Conservation (phyloP, 1,284 basidiomycete species). For the Ganoderma sp. region DNA sequence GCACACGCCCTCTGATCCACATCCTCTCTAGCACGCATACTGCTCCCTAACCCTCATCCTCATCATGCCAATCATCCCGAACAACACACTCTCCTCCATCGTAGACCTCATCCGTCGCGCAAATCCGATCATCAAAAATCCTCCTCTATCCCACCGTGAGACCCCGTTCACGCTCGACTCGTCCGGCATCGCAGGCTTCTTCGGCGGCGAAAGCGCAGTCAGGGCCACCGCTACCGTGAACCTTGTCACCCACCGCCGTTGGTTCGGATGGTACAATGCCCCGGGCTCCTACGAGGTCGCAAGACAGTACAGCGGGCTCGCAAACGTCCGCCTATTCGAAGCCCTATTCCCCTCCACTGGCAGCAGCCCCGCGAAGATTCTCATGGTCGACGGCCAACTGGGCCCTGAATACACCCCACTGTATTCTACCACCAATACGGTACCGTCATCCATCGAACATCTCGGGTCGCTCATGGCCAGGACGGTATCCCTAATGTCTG, state of each 20-base stretch:
- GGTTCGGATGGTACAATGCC: conserved; percentile 32
- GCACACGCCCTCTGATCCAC: too few species aligned
- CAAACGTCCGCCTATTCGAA: conserved; percentile 30
- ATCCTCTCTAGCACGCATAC: too few species aligned
- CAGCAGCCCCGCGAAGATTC: conserved; percentile 29
- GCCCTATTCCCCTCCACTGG: conserved; percentile 28
- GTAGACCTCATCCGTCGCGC: too few species aligned
- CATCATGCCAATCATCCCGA: too few species aligned
- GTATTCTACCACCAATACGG: neutral
- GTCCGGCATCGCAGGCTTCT: conserved; percentile 31
- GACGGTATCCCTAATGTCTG: too few species aligned
- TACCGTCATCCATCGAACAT: too few species aligned
- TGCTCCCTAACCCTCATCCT: too few species aligned
- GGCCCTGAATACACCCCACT: neutral
- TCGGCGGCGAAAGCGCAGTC: conserved; percentile 31
- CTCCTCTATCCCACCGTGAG: too few species aligned
- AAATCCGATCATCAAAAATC: too few species aligned
- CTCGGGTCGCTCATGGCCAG: too few species aligned
- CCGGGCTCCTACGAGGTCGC: conserved; percentile 31
- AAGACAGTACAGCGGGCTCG: conserved; percentile 31
- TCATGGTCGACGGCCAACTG: conserved; percentile 24
- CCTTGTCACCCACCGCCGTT: conserved; percentile 25
- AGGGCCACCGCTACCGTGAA: conserved; percentile 30
- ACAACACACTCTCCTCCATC: too few species aligned
- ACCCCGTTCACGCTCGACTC: conserved; percentile 27